These are phyloP conservation scores for Penicillium angulare DNA, from an alignment of 495 filamentous ascomycete species.

Conservation along the genomic window DNA sequence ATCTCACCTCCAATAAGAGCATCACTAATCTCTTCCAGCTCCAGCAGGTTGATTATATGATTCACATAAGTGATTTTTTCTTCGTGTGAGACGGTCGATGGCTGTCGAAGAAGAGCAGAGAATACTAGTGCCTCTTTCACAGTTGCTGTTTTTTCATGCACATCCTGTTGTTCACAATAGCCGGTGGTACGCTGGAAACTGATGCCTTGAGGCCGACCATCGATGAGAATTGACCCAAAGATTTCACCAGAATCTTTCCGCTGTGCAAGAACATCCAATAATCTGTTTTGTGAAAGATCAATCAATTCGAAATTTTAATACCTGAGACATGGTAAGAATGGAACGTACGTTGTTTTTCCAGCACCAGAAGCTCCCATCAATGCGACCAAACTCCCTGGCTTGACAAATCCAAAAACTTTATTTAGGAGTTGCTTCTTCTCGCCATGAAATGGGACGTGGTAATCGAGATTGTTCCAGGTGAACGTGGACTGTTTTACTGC, in stretches of 20 bases:
- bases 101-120: constrained; percentile 49
- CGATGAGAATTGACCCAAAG: constrained; percentile 45
- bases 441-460: constrained; percentile 58
- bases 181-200: constrained; percentile 63
- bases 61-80: constrained; percentile 53
- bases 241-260: constrained; percentile 51
- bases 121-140: constrained; percentile 49
- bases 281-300: constrained; percentile 56
- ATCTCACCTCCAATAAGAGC: constrained; percentile 63
- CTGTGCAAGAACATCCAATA: constrained; percentile 50
- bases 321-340: not conserved
- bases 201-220: constrained; percentile 44
- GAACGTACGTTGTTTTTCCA: constrained; percentile 76
- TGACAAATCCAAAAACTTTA: constrained; percentile 74
- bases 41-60: constrained; percentile 49
- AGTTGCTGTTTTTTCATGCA: constrained; percentile 60
- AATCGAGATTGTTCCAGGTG: constrained; percentile 64
- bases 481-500: constrained; percentile 37
- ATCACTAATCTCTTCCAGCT: constrained; percentile 43
- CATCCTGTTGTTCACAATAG: constrained; percentile 81
- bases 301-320: constrained; percentile 50
- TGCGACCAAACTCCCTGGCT: constrained; percentile 75
- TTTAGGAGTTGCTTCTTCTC: constrained; percentile 61
- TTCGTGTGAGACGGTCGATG: constrained; percentile 27
- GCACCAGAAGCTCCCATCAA: constrained; percentile 82